Percentiles rank a stretch among this genome's conserved stretches.
Evolutionary conservation across 2,329 filamentous ascomycete species (phyloP).

Genomic region (Sarocladiaceae sp.): DNA sequence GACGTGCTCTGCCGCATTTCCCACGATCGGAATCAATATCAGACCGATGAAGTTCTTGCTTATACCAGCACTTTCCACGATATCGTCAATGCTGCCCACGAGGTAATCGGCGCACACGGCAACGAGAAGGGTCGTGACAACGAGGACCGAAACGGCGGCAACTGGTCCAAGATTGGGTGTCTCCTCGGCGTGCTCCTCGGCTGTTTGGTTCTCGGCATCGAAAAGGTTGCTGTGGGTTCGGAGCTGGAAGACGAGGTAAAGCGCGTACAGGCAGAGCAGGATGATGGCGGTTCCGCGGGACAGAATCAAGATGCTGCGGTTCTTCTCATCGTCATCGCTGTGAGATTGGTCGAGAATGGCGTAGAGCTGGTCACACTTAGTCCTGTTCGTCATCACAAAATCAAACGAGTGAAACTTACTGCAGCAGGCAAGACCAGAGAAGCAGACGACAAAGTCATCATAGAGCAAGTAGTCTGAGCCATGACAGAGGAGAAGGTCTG

Average conservation of each 20-base stretch:
- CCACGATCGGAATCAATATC: slow-evolving; percentile 74
- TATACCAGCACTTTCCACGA: slow-evolving; percentile 66
- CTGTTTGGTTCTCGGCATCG: slow-evolving; percentile 44
- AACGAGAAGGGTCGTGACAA: slow-evolving; percentile 66
- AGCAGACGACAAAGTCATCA: slow-evolving; percentile 72
- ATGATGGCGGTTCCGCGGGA: slow-evolving; percentile 75
- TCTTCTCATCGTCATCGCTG: slow-evolving; percentile 36
- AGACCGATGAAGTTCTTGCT: slow-evolving; percentile 80
- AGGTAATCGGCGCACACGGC: slow-evolving; percentile 73
- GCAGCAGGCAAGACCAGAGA: slow-evolving; percentile 77
- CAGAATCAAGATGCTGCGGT: slow-evolving; percentile 60
- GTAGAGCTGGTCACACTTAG: slow-evolving; percentile 47
- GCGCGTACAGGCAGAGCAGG: slow-evolving; percentile 67
- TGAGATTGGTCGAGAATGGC: slow-evolving; percentile 48
- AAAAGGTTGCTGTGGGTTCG: slow-evolving; percentile 71
- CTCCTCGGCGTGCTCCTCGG: slow-evolving; percentile 40
- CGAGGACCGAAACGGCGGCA: slow-evolving; percentile 61
- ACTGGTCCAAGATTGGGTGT: slow-evolving; percentile 55
- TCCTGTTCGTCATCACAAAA: background rate
- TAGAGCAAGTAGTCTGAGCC: slow-evolving; percentile 70
- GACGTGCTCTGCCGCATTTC: slow-evolving; percentile 77
- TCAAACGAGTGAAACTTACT: too few species aligned
- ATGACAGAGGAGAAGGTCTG: slow-evolving; percentile 73
- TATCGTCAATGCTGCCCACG: slow-evolving; percentile 69
- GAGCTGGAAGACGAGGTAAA: slow-evolving; percentile 77